phyloP scores from a whole-genome alignment of 2,329 filamentous ascomycete genomes.

The Verticillium nonalfalfae region DNA sequence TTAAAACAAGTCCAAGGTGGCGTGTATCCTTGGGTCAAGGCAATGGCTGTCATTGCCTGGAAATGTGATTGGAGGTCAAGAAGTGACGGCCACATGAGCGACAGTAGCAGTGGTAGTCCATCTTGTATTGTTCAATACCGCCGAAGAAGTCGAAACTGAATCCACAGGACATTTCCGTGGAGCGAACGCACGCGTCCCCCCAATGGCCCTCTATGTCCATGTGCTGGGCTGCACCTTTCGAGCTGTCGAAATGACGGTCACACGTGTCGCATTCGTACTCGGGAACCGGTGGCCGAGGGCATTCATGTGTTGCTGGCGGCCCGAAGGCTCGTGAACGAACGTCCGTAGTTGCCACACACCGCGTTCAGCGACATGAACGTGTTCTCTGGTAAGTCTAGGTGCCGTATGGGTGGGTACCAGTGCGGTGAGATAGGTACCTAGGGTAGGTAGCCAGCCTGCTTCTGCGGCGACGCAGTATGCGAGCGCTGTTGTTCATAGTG shows the following conservation, averaged over 20 bases:
- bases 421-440: no score
- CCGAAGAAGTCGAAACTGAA: neutral
- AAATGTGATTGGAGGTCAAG: neutral
- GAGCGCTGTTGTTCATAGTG: no score
- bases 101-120: conserved; percentile 2
- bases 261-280: conserved; percentile 1
- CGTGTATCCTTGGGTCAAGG: neutral
- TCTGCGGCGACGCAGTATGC: no score
- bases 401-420: neutral
- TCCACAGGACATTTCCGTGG: neutral
- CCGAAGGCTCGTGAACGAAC: neutral
- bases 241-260: neutral
- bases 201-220: neutral
- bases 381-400: neutral
- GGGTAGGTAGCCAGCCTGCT: no score
- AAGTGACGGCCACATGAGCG: neutral
- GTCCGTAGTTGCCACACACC: neutral
- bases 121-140: neutral
- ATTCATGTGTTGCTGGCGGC: conserved; percentile 1
- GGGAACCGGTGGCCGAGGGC: neutral
- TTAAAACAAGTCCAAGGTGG: neutral
- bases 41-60: neutral
- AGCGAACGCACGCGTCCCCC: neutral
- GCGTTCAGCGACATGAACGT: neutral
- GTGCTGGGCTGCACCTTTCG: neutral